Evolutionary conservation across 345 rosid species (phyloP).

Genomic region (Populus tremula): DNA sequence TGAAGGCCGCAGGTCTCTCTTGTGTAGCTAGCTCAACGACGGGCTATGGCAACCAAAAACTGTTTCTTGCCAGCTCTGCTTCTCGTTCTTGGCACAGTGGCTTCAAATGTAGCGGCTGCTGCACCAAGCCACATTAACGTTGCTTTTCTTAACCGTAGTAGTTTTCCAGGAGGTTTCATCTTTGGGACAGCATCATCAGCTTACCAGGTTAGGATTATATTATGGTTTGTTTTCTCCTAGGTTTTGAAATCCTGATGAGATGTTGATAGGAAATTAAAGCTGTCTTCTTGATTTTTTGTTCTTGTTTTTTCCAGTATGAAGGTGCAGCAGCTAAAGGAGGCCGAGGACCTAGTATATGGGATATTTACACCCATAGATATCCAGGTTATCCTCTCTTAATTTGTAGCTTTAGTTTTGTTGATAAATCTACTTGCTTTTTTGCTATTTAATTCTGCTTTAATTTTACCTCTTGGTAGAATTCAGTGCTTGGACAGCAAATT

Average conservation of each 20-base stretch:
- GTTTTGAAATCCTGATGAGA: not conserved
- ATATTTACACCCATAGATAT: constrained; percentile 12
- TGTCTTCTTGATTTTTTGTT: not conserved
- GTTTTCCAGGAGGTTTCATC: constrained; percentile 16
- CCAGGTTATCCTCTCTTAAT: constrained; percentile 5
- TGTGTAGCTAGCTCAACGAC: not conserved
- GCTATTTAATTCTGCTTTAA: too few species aligned
- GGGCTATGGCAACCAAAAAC: not conserved
- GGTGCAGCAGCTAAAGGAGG: constrained; percentile 24
- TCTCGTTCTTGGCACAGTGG: not conserved
- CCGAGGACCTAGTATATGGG: constrained; percentile 24
- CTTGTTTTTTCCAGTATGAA: constrained; percentile 10
- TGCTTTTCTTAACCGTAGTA: constrained; percentile 5
- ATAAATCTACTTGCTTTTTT: not conserved
- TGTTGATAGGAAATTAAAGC: not conserved
- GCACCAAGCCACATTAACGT: not conserved
- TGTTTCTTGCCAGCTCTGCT: not conserved
- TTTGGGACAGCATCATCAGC: constrained; percentile 24
- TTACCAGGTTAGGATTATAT: constrained; percentile 11
- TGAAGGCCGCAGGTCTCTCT: not conserved
- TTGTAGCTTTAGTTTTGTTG: not conserved
- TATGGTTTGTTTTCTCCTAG: not conserved
- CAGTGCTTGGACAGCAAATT: too few species aligned
- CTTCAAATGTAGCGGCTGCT: not conserved
- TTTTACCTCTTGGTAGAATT: too few species aligned